phyloP scores from a whole-genome alignment of 2,329 filamentous ascomycete genomes.

The Cercospora citrullina region DNA sequence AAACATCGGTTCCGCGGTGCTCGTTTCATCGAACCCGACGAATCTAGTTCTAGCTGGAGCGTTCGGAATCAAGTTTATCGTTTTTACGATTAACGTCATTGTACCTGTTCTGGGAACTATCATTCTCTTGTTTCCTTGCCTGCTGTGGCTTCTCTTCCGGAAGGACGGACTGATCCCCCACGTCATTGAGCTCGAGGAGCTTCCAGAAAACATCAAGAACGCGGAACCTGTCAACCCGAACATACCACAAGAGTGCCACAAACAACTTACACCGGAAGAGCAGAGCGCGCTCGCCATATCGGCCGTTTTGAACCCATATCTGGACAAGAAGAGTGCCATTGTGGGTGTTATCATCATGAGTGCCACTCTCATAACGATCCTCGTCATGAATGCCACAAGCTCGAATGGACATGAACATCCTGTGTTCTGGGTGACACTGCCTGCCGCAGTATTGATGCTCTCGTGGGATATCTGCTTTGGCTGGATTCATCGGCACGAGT shows the following conservation, averaged over 20 bases:
- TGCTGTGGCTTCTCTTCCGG: constrained; percentile 68
- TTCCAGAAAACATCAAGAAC: constrained; percentile 57
- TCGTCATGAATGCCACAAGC: constrained; percentile 65
- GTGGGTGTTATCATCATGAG: constrained; percentile 68
- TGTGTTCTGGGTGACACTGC: constrained; percentile 69
- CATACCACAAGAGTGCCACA: constrained; percentile 52
- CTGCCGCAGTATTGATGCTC: constrained; percentile 67
- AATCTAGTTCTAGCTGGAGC: constrained; percentile 65
- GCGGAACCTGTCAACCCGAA: constrained; percentile 69
- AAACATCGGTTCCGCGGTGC: constrained; percentile 71
- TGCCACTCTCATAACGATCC: constrained; percentile 63
- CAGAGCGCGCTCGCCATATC: constrained; percentile 62
- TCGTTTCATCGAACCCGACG: constrained; percentile 76
- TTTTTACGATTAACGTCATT: constrained; percentile 76
- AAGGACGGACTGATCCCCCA: constrained; percentile 63
- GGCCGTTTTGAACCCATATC: constrained; percentile 73
- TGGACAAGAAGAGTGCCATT: constrained; percentile 65
- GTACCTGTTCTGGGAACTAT: constrained; percentile 68
- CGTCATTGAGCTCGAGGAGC: constrained; percentile 67
- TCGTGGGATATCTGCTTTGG: constrained; percentile 66
- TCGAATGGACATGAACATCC: constrained; percentile 52
- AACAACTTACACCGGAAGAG: constrained; percentile 57
- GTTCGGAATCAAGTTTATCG: constrained; percentile 57
- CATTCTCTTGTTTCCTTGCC: constrained; percentile 66
- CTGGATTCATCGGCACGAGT: constrained; percentile 63